Percentiles rank a stretch among this genome's conserved stretches.
phyloP scores from a whole-genome alignment of 805 yeast genomes.

The Saturnispora mendoncae region DNA sequence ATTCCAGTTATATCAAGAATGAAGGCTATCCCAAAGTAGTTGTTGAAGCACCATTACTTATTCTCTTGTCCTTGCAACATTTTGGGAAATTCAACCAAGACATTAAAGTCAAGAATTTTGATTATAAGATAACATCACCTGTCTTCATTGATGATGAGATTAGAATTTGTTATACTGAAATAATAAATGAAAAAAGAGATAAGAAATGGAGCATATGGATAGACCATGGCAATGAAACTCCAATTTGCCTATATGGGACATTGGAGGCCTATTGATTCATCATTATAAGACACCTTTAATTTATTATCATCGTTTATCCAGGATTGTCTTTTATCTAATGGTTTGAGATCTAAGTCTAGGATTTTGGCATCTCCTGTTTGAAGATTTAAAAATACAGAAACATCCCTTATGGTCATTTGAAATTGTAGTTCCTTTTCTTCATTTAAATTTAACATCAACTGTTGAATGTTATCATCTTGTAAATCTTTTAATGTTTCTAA shows the following conservation, averaged over 20 bases:
- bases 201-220: slow-evolving; percentile 24
- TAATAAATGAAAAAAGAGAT: slow-evolving; percentile 3
- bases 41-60: slow-evolving; percentile 76
- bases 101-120: slow-evolving; percentile 26
- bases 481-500: slow-evolving; percentile 21
- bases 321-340: slow-evolving; percentile 33
- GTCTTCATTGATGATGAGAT: slow-evolving; percentile 35
- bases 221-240: slow-evolving; percentile 6
- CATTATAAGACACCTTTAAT: slow-evolving; percentile 11
- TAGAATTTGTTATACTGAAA: slow-evolving; percentile 19
- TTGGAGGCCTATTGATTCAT: slow-evolving; percentile 7
- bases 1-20: slow-evolving; percentile 40
- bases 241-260: slow-evolving; percentile 16
- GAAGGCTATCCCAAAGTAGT: slow-evolving; percentile 59
- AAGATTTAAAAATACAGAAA: slow-evolving; percentile 39
- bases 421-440: slow-evolving; percentile 35
- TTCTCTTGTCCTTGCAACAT: slow-evolving; percentile 50
- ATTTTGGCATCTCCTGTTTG: slow-evolving; percentile 23
- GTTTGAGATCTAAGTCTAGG: slow-evolving; percentile 44
- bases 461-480: slow-evolving; percentile 34
- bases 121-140: slow-evolving; percentile 44
- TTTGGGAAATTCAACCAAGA: slow-evolving; percentile 15
- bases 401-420: slow-evolving; percentile 46
- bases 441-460: slow-evolving; percentile 24
- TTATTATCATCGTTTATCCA: slow-evolving; percentile 31